A percentile compares a stretch with the other conserved stretches of the same genome.
These are phyloP conservation scores for Penicillium steckii DNA, from an alignment of 495 filamentous ascomycete species.

Conservation along the genomic window DNA sequence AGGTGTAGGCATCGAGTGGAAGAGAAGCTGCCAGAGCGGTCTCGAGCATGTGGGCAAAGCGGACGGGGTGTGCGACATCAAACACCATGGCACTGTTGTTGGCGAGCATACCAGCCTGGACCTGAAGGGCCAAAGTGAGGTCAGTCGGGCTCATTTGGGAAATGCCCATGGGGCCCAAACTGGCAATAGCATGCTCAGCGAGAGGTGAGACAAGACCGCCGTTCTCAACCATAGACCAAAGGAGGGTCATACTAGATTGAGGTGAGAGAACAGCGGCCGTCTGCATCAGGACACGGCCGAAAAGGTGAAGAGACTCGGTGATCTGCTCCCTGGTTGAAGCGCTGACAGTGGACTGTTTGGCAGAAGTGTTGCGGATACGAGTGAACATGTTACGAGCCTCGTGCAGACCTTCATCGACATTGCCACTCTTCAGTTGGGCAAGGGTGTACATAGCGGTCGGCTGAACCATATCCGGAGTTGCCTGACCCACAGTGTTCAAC, in stretches of 20 bases:
- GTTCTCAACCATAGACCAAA: slow-evolving; percentile 76
- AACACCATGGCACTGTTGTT: slow-evolving; percentile 40
- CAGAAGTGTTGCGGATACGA: slow-evolving; percentile 62
- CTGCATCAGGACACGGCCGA: slow-evolving; percentile 56
- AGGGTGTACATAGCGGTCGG: slow-evolving; percentile 83
- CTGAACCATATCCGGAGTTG: slow-evolving; percentile 71
- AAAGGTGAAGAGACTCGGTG: slow-evolving; percentile 81
- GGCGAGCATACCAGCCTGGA: slow-evolving; percentile 62
- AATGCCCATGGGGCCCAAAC: slow-evolving; percentile 59
- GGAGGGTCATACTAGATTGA: slow-evolving; percentile 55
- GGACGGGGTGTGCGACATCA: slow-evolving; percentile 55
- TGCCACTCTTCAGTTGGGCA: slow-evolving; percentile 75
- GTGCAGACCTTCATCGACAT: slow-evolving; percentile 70
- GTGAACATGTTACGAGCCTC: slow-evolving; percentile 81
- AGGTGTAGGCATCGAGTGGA: slow-evolving; percentile 51
- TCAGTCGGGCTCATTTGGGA: slow-evolving; percentile 54
- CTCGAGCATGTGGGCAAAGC: slow-evolving; percentile 63
- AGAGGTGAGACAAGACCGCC: slow-evolving; percentile 60
- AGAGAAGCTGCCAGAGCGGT: slow-evolving; percentile 47
- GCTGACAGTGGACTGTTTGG: slow-evolving; percentile 23
- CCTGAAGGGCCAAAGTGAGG: slow-evolving; percentile 58
- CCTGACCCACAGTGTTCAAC: slow-evolving; percentile 58
- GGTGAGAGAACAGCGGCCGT: slow-evolving; percentile 48
- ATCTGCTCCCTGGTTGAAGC: slow-evolving; percentile 65
- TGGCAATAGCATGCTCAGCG: slow-evolving; percentile 61